Conservation (phyloP, 2,329 filamentous ascomycete genomes). For the Botrytis porri region DNA sequence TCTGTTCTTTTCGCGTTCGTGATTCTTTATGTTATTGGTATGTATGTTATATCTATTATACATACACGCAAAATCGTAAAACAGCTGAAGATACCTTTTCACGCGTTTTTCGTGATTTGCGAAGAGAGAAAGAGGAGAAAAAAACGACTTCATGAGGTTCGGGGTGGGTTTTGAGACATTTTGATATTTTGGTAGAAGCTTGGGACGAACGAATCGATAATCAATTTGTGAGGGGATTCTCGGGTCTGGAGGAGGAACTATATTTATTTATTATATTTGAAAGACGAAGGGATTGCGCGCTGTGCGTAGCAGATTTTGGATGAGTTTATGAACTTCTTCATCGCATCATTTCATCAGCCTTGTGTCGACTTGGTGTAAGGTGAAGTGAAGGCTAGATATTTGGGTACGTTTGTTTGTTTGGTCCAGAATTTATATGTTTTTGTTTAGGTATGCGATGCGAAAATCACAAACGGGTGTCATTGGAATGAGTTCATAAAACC, state of each 20-base stretch:
- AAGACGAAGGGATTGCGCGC: constrained; percentile 9
- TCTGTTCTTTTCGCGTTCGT: not conserved
- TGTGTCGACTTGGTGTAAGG: constrained; percentile 14
- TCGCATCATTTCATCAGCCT: constrained; percentile 10
- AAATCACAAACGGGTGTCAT: not conserved
- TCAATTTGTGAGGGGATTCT: not conserved
- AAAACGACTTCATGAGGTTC: not conserved
- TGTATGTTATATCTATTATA: not conserved
- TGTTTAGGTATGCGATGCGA: constrained; percentile 3
- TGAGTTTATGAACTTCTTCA: constrained; percentile 11
- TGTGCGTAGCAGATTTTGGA: constrained; percentile 14
- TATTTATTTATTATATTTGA: not conserved
- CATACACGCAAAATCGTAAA: not conserved
- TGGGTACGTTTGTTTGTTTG: constrained; percentile 13
- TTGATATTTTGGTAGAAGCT: constrained; percentile 17
- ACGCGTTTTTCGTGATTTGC: not conserved
- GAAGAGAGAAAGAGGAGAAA: not conserved
- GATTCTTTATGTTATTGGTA: not conserved
- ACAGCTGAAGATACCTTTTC: not conserved
- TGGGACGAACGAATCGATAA: constrained; percentile 8
- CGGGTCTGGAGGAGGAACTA: not conserved
- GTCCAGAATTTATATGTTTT: not conserved
- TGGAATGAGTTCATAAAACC: not conserved
- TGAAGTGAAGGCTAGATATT: constrained; percentile 6
- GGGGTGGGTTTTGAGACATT: constrained; percentile 13